These are phyloP conservation scores for Fragilariopsis cylindrus DNA, from an alignment of 108 stramenopile genomes.

Conservation along the genomic window DNA sequence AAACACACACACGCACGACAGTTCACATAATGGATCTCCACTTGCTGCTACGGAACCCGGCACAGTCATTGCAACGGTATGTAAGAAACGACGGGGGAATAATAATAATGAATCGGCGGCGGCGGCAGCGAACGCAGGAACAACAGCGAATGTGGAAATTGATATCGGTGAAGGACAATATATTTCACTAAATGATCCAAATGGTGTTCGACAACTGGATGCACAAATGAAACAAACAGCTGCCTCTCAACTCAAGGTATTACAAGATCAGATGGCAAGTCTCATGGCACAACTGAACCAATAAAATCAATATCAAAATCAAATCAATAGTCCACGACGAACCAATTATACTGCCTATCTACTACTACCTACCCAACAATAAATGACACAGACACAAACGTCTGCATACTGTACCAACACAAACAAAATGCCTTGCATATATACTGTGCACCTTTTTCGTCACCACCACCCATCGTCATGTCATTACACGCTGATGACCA, in stretches of 20 bases:
- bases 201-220: slow-evolving; percentile 48
- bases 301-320: no score
- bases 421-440: no score
- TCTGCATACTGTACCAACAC: no score
- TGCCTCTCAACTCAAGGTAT: slow-evolving; percentile 57
- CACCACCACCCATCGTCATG: no score
- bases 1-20: slow-evolving; percentile 15
- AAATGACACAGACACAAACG: no score
- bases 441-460: no score
- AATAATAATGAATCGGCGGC: slow-evolving; percentile 13
- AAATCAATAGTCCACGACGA: neutral
- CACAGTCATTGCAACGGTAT: slow-evolving; percentile 67
- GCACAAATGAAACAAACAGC: slow-evolving; percentile 60
- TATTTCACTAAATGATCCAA: slow-evolving; percentile 63
- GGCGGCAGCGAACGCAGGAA: neutral
- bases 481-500: no score
- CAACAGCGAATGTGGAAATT: slow-evolving; percentile 51
- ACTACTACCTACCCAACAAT: no score
- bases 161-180: slow-evolving; percentile 67
- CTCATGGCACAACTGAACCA: slow-evolving; percentile 66
- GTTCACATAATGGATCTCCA: slow-evolving; percentile 74
- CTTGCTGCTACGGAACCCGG: slow-evolving; percentile 60
- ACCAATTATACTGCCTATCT: no score
- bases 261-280: slow-evolving; percentile 79
- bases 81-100: slow-evolving; percentile 51